phyloP scores from a whole-genome alignment of 75 land plant species.

The Pinus taeda region DNA sequence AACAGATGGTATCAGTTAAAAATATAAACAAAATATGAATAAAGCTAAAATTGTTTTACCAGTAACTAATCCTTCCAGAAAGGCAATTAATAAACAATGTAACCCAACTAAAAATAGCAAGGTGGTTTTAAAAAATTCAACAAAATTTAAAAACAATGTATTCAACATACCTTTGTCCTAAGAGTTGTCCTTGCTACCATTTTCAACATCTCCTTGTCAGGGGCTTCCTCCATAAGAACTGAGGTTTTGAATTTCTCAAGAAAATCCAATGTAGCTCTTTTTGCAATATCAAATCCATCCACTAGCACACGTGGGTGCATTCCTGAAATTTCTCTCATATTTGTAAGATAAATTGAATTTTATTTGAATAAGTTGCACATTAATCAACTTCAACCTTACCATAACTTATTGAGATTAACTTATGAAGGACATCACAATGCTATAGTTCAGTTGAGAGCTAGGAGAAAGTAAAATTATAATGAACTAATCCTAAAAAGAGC shows the following conservation, averaged over 20 bases:
- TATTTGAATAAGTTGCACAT: too few species aligned
- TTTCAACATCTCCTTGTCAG: conserved; percentile 92
- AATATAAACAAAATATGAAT: neutral
- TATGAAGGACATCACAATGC: too few species aligned
- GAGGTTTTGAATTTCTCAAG: conserved; percentile 96
- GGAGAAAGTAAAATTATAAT: too few species aligned
- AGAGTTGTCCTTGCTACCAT: conserved; percentile 98
- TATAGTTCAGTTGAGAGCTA: too few species aligned
- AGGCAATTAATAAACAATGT: neutral
- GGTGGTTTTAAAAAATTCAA: neutral
- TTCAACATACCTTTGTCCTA: conserved; percentile 76
- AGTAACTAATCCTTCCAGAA: neutral
- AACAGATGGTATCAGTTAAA: neutral
- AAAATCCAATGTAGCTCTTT: conserved; percentile 92
- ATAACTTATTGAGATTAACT: too few species aligned
- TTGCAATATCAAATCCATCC: conserved; percentile 98
- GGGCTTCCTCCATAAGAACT: conserved; percentile 80
- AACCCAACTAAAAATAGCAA: neutral
- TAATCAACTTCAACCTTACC: too few species aligned
- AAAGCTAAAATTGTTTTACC: neutral
- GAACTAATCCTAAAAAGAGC: too few species aligned
- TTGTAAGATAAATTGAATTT: neutral
- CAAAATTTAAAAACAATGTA: neutral
- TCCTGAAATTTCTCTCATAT: conserved; percentile 33
- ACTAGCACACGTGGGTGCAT: conserved; percentile 99